Conservation (phyloP, 2,329 filamentous ascomycete species). For the Epicoccum nigrum region DNA sequence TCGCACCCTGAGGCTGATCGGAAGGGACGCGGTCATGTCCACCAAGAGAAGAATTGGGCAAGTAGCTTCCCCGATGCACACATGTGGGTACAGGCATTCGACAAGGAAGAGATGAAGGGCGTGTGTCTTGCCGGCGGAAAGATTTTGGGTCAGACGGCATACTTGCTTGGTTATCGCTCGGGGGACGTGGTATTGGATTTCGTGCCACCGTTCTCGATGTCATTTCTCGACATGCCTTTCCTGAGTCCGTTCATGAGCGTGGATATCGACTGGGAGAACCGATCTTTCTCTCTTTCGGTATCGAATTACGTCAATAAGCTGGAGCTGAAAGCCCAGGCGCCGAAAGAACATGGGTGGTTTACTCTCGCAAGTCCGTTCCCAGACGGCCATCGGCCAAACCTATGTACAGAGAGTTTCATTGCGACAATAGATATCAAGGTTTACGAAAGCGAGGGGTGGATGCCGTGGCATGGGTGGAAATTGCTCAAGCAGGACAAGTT, state of each 20-base stretch:
- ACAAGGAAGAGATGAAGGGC: slow-evolving; percentile 23
- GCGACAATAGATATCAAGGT: slow-evolving; percentile 53
- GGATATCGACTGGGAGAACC: slow-evolving; percentile 48
- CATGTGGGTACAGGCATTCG: slow-evolving; percentile 45
- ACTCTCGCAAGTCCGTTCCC: slow-evolving; percentile 54
- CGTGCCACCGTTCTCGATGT: slow-evolving; percentile 52
- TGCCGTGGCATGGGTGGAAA: slow-evolving; percentile 47
- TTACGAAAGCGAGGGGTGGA: slow-evolving; percentile 46
- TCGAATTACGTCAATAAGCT: slow-evolving; percentile 50
- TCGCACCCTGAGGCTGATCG: slow-evolving; percentile 27
- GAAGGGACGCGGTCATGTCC: slow-evolving; percentile 49
- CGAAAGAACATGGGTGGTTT: slow-evolving; percentile 52
- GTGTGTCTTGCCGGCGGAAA: slow-evolving; percentile 44
- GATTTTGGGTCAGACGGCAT: slow-evolving; percentile 49
- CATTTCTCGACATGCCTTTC: slow-evolving; percentile 34
- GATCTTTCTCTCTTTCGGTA: slow-evolving; percentile 48
- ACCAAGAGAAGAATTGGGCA: slow-evolving; percentile 61
- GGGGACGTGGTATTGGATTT: slow-evolving; percentile 49
- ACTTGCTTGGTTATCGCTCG: slow-evolving; percentile 55
- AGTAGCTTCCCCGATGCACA: slow-evolving; percentile 53
- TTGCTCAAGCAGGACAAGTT: slow-evolving; percentile 50
- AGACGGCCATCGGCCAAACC: slow-evolving; percentile 54
- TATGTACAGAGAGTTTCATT: slow-evolving; percentile 55
- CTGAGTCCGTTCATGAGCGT: slow-evolving; percentile 53
- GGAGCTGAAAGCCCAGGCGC: slow-evolving; percentile 49